Base-by-base conservation (phyloP, 495 filamentous ascomycete genomes). In the Acidomyces sp. region DNA sequence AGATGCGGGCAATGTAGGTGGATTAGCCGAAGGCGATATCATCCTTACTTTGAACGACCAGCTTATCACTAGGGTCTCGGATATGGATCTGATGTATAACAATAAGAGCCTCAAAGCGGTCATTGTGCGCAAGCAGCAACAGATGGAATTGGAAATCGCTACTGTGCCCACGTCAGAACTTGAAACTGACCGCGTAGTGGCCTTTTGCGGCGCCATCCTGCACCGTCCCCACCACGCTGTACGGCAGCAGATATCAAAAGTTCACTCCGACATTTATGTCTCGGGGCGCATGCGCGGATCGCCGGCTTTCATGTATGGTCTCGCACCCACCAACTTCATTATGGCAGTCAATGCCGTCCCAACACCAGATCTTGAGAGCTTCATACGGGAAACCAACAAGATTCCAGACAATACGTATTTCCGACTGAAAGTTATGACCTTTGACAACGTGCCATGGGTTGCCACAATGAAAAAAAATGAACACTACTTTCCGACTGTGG, bases 401-500 rank as follows among this genome's bases (percentile, higher is more conserved):
- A 93, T 99, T 52, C 82, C 82, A 0, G 86, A 99, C 51, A 96
- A 96, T 58, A 90, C 83, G 2, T 99, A 97, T 64, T 95, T 97
- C 76, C 75, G 92, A 17, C 68, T 99, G 11, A 79, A 82, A 46
- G 83, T 87, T 7, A 82, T 94, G 55, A 96, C 90, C 2, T 99
- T 96, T 54, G 90, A 99, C 57, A 92, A 90, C 47, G 85, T 96
- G 12, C 88, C 86, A 11, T 99, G 87, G 81, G 83, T 96, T 18
- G 82, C 90, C 15, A 95, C 88, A 19, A 95, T 99, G 78, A 99
- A 99, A 76, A 99, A 99, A 75, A 92, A 93, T 58, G 92, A 99
- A 59, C 90, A 99, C 61, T 99, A 99, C 57, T 65, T 65, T 48
- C 62, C 62, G 1, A 65, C 60, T 4, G 48, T 59, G 21, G 62